These are phyloP conservation scores for Scheffersomyces ergatensis DNA, from an alignment of 805 yeast genomes.

Conservation along the genomic window DNA sequence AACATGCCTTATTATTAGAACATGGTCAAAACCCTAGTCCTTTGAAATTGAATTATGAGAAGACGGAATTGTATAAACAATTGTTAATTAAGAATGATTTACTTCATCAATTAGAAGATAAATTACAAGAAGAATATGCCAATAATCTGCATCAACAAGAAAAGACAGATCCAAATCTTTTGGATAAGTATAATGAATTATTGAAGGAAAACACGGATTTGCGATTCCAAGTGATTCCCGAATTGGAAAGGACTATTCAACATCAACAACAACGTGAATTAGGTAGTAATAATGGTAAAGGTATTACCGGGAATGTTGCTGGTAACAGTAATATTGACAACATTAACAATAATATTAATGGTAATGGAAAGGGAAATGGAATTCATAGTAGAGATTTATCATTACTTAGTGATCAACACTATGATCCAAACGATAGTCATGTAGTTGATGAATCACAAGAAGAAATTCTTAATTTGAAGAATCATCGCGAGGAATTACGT, in stretches of 20 bases:
- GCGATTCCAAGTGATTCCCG: conserved; percentile 44
- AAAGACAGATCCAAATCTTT: conserved; percentile 25
- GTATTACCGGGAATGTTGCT: neutral
- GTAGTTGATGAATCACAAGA: conserved; percentile 8
- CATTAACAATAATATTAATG: neutral
- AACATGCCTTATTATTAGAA: conserved; percentile 57
- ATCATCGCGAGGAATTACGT: conserved; percentile 41
- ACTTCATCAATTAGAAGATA: conserved; percentile 45
- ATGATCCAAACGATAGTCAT: neutral
- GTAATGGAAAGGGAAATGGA: neutral
- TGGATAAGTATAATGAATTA: conserved; percentile 38
- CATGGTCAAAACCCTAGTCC: conserved; percentile 52
- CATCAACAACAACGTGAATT: neutral
- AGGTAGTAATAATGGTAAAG: conserved; percentile 12
- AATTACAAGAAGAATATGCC: conserved; percentile 32
- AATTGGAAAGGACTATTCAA: conserved; percentile 33
- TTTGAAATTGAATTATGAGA: conserved; percentile 55
- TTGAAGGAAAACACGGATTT: conserved; percentile 40
- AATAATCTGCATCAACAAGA: conserved; percentile 14
- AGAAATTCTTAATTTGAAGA: conserved; percentile 20
- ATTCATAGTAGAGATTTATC: conserved; percentile 6
- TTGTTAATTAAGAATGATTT: conserved; percentile 47
- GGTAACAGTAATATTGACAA: too few species aligned
- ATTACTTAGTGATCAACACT: neutral
- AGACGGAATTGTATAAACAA: conserved; percentile 49